Base-by-base conservation (phyloP, 768 basidiomycete genomes). In the Leccinellum luteum region DNA sequence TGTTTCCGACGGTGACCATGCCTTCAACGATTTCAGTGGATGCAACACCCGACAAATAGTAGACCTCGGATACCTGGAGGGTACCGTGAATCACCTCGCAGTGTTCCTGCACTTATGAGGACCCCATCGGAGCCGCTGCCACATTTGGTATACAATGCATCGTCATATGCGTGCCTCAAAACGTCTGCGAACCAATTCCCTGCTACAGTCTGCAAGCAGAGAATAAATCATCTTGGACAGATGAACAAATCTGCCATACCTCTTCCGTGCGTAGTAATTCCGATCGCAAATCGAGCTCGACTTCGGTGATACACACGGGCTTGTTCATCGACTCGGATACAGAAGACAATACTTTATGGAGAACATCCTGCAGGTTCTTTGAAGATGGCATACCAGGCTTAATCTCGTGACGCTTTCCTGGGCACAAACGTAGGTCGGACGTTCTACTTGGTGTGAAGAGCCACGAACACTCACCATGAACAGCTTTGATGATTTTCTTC, bases 171-270 rank as follows among this genome's bases (percentile, higher is more conserved):
- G 70, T 94, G 89, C 60, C 89, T 76, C 43, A 92, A 69, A 32
- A 94, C 83, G 69, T 96, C 94, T 1, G 92, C 87, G 60, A 94
- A 85, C 89, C 90, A 93, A 65, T 96, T 90, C 15, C 81, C 83
- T 17, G 82, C 79, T 4, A 85, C 83, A 10, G 86, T 85, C 89
- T 92, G 60, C 6, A 19, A 9, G 25, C 23, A 4, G 12, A 47
- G 48, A 1, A 25, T 48, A 32, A 35, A 6, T 25, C 19, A 13
- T 48, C 25, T 13, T 21, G 27, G 14, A 25, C 4, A 23, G 32
- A 44, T 34, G 58, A 54, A 5, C 6, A 41, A 7, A 32, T 19
- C n/a, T 12, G 53, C n/a, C 69, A 50, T 59, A 87, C 90, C 80
- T 94, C 92, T 44, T 76, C 71, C 0, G 85, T 85, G 14, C 94